Percentiles rank a stretch among this genome's conserved stretches.
Evolutionary conservation across 305 asterid species (phyloP).

Genomic region (Rubia tinctorum): DNA sequence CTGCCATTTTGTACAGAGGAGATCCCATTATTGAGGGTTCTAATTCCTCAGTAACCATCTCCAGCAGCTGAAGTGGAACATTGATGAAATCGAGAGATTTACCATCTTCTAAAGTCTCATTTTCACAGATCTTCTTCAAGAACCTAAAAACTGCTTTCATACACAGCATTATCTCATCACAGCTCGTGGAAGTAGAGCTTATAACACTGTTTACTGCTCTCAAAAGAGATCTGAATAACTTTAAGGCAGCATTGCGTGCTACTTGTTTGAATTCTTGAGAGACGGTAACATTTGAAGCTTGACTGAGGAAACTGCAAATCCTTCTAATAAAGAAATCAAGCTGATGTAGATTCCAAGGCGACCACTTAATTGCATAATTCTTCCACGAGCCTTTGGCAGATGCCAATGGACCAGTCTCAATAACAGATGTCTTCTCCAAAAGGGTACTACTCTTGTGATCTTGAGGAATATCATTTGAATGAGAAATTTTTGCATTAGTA

Average conservation of each 20-base stretch:
- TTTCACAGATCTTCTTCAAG: constrained; percentile 39
- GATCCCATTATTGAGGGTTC: constrained; percentile 58
- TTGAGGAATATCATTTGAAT: constrained; percentile 21
- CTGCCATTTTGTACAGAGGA: constrained; percentile 60
- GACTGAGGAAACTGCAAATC: constrained; percentile 44
- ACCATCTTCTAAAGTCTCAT: constrained; percentile 28
- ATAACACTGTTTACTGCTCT: constrained; percentile 46
- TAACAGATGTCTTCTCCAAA: constrained; percentile 22
- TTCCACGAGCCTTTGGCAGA: constrained; percentile 43
- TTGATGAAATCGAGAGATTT: constrained; percentile 23
- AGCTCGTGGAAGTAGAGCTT: constrained; percentile 36
- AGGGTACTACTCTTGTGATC: constrained; percentile 26
- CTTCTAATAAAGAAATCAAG: constrained; percentile 54
- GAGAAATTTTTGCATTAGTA: constrained; percentile 37
- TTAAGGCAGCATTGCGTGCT: constrained; percentile 44
- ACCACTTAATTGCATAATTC: constrained; percentile 49
- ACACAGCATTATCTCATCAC: constrained; percentile 53
- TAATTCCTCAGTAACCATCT: constrained; percentile 50
- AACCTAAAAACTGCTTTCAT: constrained; percentile 46
- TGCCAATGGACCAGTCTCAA: constrained; percentile 28
- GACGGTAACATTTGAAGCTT: constrained; percentile 32
- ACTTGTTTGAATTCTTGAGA: constrained; percentile 34
- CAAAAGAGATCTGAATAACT: constrained; percentile 58
- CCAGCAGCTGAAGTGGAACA: constrained; percentile 47
- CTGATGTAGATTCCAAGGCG: constrained; percentile 56